Evolutionary conservation across 2,329 filamentous ascomycete genomes (phyloP).

Genomic region (Verticillium nubilum): DNA sequence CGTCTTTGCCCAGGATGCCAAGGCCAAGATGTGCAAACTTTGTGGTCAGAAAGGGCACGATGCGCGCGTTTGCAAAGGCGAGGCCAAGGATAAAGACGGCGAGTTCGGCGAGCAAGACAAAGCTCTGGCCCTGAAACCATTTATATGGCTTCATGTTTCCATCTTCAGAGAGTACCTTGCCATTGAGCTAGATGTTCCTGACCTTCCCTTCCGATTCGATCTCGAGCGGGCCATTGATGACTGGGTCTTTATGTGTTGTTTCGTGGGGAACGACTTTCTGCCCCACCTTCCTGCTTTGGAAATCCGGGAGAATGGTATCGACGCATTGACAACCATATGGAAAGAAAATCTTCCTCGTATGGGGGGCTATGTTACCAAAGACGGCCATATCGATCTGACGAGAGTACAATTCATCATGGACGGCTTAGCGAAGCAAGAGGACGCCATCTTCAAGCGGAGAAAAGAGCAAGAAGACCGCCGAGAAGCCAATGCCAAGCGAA

Average conservation of each 20-base stretch:
- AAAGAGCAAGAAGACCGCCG: conserved; percentile 81
- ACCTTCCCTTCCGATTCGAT: conserved; percentile 83
- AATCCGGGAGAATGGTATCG: conserved; percentile 95
- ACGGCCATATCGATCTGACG: conserved; percentile 83
- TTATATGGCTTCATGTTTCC: conserved; percentile 96
- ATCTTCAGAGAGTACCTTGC: conserved; percentile 89
- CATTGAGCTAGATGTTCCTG: conserved; percentile 78
- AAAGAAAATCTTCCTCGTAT: conserved; percentile 84
- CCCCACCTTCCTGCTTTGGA: conserved; percentile 96
- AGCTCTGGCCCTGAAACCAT: conserved; percentile 71
- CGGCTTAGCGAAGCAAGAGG: conserved; percentile 87
- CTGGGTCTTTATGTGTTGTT: conserved; percentile 99
- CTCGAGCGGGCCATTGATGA: conserved; percentile 92
- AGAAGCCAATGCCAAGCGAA: conserved; percentile 72
- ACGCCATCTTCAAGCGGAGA: conserved; percentile 84
- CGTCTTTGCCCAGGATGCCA: conserved; percentile 87
- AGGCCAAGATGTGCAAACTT: conserved; percentile 73
- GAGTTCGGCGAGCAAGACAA: conserved; percentile 80
- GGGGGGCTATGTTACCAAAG: conserved; percentile 94
- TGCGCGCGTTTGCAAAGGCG: conserved; percentile 76
- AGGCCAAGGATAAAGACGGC: conserved; percentile 70
- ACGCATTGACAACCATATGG: conserved; percentile 96
- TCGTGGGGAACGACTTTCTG: conserved; percentile 97
- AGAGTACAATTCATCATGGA: conserved; percentile 83
- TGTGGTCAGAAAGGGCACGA: conserved; percentile 93